Evolutionary conservation across 495 filamentous ascomycete genomes (phyloP), one percentile per base, ranked within the genome.

Genomic region (Penicillium cinerascens): DNA sequence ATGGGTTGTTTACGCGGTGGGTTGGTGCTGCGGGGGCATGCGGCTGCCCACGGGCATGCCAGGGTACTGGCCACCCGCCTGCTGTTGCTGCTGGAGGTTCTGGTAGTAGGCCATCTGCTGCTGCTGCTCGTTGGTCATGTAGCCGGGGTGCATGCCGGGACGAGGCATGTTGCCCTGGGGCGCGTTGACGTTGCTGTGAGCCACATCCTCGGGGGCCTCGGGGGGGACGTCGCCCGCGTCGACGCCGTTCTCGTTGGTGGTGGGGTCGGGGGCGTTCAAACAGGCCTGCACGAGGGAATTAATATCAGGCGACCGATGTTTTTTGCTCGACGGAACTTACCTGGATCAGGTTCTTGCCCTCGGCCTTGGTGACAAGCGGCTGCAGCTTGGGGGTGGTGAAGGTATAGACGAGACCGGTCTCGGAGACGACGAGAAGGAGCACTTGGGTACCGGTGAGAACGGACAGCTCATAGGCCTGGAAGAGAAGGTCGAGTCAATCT

Each of bases 311-410:
- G 20, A 47, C 47, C 26, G 47, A 17, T 15, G 25, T 21, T 0
- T n/a, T 18, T 11, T 17, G 33, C 29, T 33, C 29, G 43, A 36
- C 11, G 22, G 17, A 22, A 59, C 67, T 58, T 82, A 97, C 95
- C 86, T 99, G 95, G 52, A 99, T 99, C 37, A 99, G 77, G 67
- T 99, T 99, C 82, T 99, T 99, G 75, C 95, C 95, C 70, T 99
- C 95, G 9, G 95, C 86, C 80, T 99, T 99, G 57, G 95, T 99
- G 51, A 99, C 95, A 42, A 99, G 82, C 55, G 95, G 95, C 76
- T 99, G 95, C 35, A 99, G 86, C 78, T 99, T 99, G 7, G 95
- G 93, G 8, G 95, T 99, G 53, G 95, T 99, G 72, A 99, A 99
- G 54, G 95, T 99, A 71, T 99, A 99, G 61, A 99, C 93, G 20